Percentiles rank a stretch among this genome's conserved stretches.
Evolutionary conservation across 106 monocot species (phyloP).

Genomic region (Acorus calamus): DNA sequence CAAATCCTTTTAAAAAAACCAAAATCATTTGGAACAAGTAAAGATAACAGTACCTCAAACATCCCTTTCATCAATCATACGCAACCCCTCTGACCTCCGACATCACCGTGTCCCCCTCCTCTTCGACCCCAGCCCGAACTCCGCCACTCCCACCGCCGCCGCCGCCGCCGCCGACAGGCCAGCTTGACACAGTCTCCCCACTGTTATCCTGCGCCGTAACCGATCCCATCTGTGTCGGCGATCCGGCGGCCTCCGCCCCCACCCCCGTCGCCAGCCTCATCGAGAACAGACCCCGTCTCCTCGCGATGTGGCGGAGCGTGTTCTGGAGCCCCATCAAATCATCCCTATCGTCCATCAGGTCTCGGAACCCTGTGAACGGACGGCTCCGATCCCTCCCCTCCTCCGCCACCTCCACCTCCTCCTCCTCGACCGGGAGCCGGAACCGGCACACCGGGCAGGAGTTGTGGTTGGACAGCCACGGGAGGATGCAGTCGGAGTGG

Average conservation of each 20-base stretch:
- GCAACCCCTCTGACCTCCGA: slow-evolving; percentile 16
- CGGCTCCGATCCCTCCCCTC: too few species aligned
- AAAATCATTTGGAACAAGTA: too few species aligned
- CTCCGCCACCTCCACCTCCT: background rate
- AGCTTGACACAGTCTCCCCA: slow-evolving; percentile 25
- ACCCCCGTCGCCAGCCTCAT: background rate
- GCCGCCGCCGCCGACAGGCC: slow-evolving; percentile 16
- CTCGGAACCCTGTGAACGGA: background rate
- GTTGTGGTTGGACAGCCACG: slow-evolving; percentile 52
- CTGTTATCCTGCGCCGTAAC: slow-evolving; percentile 17
- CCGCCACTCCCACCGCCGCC: background rate
- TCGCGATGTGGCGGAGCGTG: slow-evolving; percentile 4
- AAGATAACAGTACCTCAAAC: too few species aligned
- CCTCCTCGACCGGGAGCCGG: slow-evolving; percentile 3
- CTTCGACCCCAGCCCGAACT: background rate
- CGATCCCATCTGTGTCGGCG: slow-evolving; percentile 25
- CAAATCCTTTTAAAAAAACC: too few species aligned
- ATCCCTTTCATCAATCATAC: slow-evolving; percentile 2
- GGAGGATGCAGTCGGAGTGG: slow-evolving; percentile 65
- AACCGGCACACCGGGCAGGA: slow-evolving; percentile 74
- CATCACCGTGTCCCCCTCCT: slow-evolving; percentile 24
- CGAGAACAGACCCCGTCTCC: background rate
- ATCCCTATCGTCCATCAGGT: background rate
- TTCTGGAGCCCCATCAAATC: slow-evolving; percentile 1
- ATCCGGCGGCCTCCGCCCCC: background rate